Evolutionary conservation across 2,329 filamentous ascomycete genomes (phyloP), one percentile per base, ranked within the genome.

Genomic region (Ophiocordyceps camponoti-leonardi): DNA sequence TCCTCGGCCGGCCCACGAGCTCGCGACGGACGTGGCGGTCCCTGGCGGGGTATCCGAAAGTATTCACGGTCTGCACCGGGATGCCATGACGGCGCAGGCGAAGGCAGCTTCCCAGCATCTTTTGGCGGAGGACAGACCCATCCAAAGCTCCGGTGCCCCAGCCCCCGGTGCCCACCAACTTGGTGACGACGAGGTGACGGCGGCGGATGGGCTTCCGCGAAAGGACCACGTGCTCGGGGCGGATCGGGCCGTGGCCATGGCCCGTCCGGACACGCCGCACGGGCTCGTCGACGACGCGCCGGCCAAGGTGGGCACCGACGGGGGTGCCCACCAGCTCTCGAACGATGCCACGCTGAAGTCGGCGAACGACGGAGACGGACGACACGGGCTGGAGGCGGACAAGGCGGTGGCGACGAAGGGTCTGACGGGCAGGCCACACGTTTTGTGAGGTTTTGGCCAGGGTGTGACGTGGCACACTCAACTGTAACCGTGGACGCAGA

Each of bases 41-140:
- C 35, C 46, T 10, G 31, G 14, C 20, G 26, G 14, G 18, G 7
- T 44, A 45, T 18, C n/a, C 10, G 20, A 20, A 13, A 42, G 45
- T 4, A 42, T 45, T n/a, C 51, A 52, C 22, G n/a, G 31, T 7
- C 26, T 52, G 26, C 42, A 39, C 26, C 43, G 39, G 33, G 48
- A 50, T 43, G 20, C 46, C n/a, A 41, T 44, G 20, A 43, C 46
- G 2, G 20, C 44, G 19, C 31, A 43, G 12, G 23, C 31, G 8
- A 19, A 26, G 19, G 22, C 45, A 13, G 22, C 37, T 3, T 39
- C 35, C 14, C 41, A 41, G 12, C 50, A 49, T 13, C 31, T 42
- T 5, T 41, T 47, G 22, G 19, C 23, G 18, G 46, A 45, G 14
- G 48, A 49, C 22, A 35, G 46, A 31, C 39, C 23, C 6, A 41